phyloP scores from a whole-genome alignment of 345 rosid genomes.

The Brassica incana region DNA sequence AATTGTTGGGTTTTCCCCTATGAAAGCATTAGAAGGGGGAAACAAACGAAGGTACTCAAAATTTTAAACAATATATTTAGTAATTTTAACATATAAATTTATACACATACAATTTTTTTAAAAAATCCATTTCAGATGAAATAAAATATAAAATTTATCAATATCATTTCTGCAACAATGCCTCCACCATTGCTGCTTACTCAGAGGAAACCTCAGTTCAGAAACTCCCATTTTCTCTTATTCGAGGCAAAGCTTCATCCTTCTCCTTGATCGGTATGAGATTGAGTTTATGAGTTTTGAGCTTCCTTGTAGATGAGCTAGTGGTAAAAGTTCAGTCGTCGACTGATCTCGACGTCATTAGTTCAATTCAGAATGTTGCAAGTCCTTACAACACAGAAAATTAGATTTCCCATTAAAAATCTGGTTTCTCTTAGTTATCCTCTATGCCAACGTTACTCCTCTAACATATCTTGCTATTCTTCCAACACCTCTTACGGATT shows the following conservation, averaged over 20 bases:
- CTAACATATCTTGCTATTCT: slow-evolving; percentile 91
- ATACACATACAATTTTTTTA: too few relatives aligned
- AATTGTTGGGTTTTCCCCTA: slow-evolving; percentile 49
- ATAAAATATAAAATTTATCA: too few relatives aligned
- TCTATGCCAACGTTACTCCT: slow-evolving; percentile 37
- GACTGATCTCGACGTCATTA: slow-evolving; percentile 51
- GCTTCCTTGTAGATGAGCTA: slow-evolving; percentile 53
- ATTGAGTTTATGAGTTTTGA: not conserved
- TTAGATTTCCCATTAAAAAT: too few relatives aligned
- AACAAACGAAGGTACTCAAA: too few relatives aligned
- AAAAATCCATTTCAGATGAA: too few relatives aligned
- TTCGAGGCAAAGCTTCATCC: slow-evolving; percentile 40
- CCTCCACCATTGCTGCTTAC: slow-evolving; percentile 48
- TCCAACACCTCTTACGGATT: slow-evolving; percentile 93
- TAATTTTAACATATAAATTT: too few relatives aligned
- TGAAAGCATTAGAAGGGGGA: not conserved
- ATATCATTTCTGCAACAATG: slow-evolving; percentile 43
- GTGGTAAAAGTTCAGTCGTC: slow-evolving; percentile 61
- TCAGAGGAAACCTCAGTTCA: slow-evolving; percentile 45
- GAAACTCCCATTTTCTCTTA: slow-evolving; percentile 42
- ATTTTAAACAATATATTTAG: too few relatives aligned
- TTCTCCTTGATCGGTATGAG: not conserved
- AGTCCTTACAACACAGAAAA: slow-evolving; percentile 34
- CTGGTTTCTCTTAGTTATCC: too few relatives aligned
- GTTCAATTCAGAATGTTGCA: slow-evolving; percentile 66